These are phyloP conservation scores for Microdochium nivale DNA, from an alignment of 2,329 filamentous ascomycete species.

Conservation along the genomic window DNA sequence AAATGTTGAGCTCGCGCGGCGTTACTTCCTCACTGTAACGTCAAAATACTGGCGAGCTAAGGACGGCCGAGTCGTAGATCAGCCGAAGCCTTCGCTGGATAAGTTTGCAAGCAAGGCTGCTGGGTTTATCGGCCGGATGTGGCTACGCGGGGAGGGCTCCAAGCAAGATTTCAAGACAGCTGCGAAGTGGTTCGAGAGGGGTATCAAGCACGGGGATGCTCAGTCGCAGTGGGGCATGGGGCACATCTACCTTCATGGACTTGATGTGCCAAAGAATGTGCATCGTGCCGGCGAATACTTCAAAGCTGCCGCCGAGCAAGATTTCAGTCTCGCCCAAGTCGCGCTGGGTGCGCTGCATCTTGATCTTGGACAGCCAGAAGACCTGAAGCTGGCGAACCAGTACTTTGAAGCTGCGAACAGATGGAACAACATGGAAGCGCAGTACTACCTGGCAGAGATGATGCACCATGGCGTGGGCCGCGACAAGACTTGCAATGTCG, in stretches of 20 bases:
- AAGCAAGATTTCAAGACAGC: constrained; percentile 71
- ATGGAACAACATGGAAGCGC: constrained; percentile 78
- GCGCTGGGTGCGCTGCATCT: constrained; percentile 77
- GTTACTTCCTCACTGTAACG: constrained; percentile 73
- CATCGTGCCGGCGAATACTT: constrained; percentile 68
- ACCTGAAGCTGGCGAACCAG: constrained; percentile 67
- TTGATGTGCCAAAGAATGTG: constrained; percentile 59
- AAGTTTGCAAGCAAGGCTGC: constrained; percentile 76
- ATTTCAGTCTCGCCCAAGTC: constrained; percentile 72
- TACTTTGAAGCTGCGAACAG: constrained; percentile 84
- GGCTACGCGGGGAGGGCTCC: constrained; percentile 77
- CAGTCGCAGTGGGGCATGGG: constrained; percentile 81
- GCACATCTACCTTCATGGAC: constrained; percentile 73
- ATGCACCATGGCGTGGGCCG: constrained; percentile 71
- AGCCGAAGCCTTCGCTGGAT: constrained; percentile 61
- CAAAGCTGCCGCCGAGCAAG: constrained; percentile 71
- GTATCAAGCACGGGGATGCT: constrained; percentile 65
- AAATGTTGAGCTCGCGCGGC: constrained; percentile 65
- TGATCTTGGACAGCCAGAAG: constrained; percentile 64
- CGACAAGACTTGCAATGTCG: constrained; percentile 69
- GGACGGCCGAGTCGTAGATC: constrained; percentile 66
- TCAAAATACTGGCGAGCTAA: constrained; percentile 69
- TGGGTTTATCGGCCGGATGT: constrained; percentile 83
- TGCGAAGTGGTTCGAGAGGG: constrained; percentile 74
- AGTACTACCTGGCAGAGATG: constrained; percentile 88